Evolutionary conservation across 1,139 yeast species (phyloP), one percentile per base, ranked within the genome.

Genomic region (Saccharomycopsis hybrid): DNA sequence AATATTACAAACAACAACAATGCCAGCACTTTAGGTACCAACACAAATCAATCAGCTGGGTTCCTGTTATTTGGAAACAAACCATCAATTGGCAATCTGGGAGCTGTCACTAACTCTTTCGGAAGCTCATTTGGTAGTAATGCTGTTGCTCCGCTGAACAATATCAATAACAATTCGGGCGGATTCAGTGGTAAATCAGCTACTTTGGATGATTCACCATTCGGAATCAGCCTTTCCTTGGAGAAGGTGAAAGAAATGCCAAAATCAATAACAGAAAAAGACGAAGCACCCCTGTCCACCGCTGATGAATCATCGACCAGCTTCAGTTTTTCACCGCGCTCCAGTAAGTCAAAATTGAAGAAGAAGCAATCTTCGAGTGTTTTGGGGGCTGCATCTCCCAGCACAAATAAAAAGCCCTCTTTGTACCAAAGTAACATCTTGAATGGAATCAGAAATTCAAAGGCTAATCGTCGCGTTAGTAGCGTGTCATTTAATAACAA

Each of bases 171-270:
- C 31, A 9, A 37, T 37, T n/a, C 41, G 8, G 27, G 31, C 13
- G 29, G n/a, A 5, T 39, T 39, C 30, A 38, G 27, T 25, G 47
- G 9, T 3, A 49, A 47, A 31, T 31, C 49, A 2, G 55, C 55
- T 9, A 52, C 55, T 3, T 40, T 52, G 28, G 51, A 51, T 30
- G 54, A 45, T 36, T 50, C 53, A 3, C 55, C 55, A 8, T 52
- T 50, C 50, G 55, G 55, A 24, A 41, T 52, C 28, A 40, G 38
- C 36, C 41, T 52, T 4, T 28, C 47, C 3, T 44, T 46, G 25
- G 41, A 36, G 4, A 47, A 39, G 13, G 42, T 46, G 18, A 43
- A 33, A 4, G 49, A 49, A 30, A 52, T 52, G 55, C 55, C 55
- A 4, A 35, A 47, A n/a, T 43, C 52, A 13, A 47, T 52, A 25